Conservation (phyloP, 768 basidiomycete species). For the Leccinum barrowsii region DNA sequence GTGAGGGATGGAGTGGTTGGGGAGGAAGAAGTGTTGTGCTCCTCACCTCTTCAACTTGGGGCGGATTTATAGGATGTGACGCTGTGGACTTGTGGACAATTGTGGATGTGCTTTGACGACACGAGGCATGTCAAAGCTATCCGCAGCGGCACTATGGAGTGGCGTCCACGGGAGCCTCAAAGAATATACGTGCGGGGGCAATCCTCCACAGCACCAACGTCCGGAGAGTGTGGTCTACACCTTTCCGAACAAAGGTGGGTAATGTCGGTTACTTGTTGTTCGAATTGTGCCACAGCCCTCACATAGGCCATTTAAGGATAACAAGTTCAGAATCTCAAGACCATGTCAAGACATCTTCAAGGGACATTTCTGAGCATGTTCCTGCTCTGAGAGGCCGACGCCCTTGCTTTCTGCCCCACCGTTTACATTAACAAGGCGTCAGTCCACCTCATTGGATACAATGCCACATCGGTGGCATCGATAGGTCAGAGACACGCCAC, state of each 20-base stretch:
- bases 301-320: not conserved
- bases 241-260: not conserved
- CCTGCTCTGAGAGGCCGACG: not conserved
- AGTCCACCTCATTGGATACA: not conserved
- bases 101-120: slow-evolving; percentile 23
- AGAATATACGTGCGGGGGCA: not conserved
- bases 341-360: not conserved
- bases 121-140: slow-evolving; percentile 25
- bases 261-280: not conserved
- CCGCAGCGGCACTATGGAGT: slow-evolving; percentile 7
- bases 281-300: not conserved
- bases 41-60: not conserved
- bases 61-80: slow-evolving; percentile 18
- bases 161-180: slow-evolving; percentile 9
- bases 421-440: not conserved
- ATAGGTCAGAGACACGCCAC: not conserved
- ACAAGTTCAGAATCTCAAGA: not conserved
- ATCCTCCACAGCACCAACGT: not conserved
- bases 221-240: not conserved
- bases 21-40: not conserved
- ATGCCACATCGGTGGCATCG: not conserved
- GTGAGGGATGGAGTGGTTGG: not conserved
- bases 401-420: not conserved
- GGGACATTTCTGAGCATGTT: not conserved
- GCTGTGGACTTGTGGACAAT: slow-evolving; percentile 25